A percentile compares a stretch with the other conserved stretches of the same genome.
Conservation (phyloP, 257 asterid species). For the Apocynum venetum region DNA sequence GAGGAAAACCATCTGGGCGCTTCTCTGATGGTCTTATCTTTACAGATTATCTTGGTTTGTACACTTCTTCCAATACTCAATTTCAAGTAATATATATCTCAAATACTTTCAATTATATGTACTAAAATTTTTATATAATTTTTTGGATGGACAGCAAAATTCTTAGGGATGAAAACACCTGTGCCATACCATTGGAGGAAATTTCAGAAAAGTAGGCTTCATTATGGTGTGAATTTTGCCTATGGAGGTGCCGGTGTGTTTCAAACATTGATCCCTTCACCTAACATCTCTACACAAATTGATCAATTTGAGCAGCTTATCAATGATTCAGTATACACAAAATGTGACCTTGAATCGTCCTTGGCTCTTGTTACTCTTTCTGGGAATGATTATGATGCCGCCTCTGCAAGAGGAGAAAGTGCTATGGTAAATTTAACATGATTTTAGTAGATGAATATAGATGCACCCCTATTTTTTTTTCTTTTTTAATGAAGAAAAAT, state of each 20-base stretch:
- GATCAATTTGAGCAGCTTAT: conserved; percentile 44
- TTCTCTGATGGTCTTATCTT: conserved; percentile 76
- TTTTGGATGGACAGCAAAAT: conserved; percentile 44
- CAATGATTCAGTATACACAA: conserved; percentile 32
- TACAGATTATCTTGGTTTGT: conserved; percentile 67
- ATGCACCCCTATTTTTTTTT: no score
- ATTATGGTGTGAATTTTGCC: conserved; percentile 69
- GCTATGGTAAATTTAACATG: conserved; percentile 28
- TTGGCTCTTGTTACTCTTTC: conserved; percentile 47
- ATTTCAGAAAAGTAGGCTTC: conserved; percentile 31
- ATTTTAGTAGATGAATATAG: no score
- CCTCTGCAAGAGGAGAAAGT: conserved; percentile 34
- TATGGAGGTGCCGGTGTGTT: conserved; percentile 88
- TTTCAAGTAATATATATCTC: no score
- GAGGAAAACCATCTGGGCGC: conserved; percentile 85
- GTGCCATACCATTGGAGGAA: conserved; percentile 55
- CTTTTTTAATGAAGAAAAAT: no score
- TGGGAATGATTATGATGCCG: conserved; percentile 66
- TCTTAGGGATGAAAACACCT: conserved; percentile 58
- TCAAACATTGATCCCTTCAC: conserved; percentile 37
- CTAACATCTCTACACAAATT: conserved; percentile 65
- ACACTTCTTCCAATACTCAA: no score
- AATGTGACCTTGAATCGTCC: conserved; percentile 42
- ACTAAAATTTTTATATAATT: no score
- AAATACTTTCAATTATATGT: no score